Conservation (phyloP, 106 monocot genomes). For the Dioscorea dumetorum region DNA sequence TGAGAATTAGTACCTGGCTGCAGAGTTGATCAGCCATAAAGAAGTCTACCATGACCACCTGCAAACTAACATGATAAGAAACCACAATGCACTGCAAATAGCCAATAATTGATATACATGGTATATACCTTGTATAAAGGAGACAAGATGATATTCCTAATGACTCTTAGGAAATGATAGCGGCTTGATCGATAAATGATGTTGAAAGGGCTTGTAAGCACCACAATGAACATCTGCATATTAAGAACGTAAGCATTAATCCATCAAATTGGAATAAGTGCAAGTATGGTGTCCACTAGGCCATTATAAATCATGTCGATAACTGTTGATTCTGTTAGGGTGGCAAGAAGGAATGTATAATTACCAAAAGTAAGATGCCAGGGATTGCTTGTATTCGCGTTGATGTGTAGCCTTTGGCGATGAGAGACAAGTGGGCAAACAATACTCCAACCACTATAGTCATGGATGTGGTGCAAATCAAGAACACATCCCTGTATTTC, state of each 20-base stretch:
- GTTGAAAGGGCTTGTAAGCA: slow-evolving; percentile 77
- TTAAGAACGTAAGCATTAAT: neutral
- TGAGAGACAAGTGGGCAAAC: slow-evolving; percentile 56
- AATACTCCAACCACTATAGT: slow-evolving; percentile 58
- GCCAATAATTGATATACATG: neutral
- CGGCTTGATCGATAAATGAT: slow-evolving; percentile 58
- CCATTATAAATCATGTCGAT: no score
- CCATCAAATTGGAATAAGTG: no score
- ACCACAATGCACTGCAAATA: neutral
- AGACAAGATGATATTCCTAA: slow-evolving; percentile 83
- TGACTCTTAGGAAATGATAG: slow-evolving; percentile 56
- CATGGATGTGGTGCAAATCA: slow-evolving; percentile 79
- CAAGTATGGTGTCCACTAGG: no score
- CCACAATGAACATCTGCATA: slow-evolving; percentile 48
- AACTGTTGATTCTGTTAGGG: neutral
- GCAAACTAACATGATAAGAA: slow-evolving; percentile 2
- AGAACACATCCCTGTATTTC: slow-evolving; percentile 71
- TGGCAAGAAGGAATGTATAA: neutral
- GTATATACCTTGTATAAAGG: slow-evolving; percentile 82
- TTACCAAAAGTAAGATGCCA: slow-evolving; percentile 66
- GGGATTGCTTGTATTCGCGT: slow-evolving; percentile 57
- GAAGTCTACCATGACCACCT: slow-evolving; percentile 98
- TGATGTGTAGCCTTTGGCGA: slow-evolving; percentile 45
- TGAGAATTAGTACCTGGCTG: slow-evolving; percentile 67
- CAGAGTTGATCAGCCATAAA: slow-evolving; percentile 99